Conservation (phyloP, 371 early-diverging fungal species). For the Haplosporangium sp. region DNA sequence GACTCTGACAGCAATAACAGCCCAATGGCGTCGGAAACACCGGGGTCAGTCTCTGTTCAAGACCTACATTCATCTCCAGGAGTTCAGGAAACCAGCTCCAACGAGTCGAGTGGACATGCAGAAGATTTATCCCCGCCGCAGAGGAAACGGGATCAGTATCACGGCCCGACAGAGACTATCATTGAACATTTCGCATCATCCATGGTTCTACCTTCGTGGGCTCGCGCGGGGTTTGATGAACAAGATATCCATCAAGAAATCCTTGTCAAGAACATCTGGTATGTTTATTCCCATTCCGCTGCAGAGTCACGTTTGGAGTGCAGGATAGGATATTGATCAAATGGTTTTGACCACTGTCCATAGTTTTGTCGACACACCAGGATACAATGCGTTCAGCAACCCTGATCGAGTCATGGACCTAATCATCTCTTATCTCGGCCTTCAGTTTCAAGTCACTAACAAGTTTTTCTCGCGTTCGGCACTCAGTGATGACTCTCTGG, state of each 20-base stretch:
- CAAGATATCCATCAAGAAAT: conserved; percentile 41
- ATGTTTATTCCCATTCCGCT: background rate
- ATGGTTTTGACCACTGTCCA: background rate
- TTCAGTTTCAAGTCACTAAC: conserved; percentile 39
- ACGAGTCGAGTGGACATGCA: conserved; percentile 2
- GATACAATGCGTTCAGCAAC: conserved; percentile 29
- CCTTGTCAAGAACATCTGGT: conserved; percentile 49
- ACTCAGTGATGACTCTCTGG: conserved; percentile 34
- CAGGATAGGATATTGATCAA: no score
- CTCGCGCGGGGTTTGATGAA: conserved; percentile 36
- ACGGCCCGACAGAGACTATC: conserved; percentile 12
- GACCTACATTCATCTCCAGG: background rate
- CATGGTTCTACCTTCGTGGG: conserved; percentile 44
- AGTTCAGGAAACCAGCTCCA: conserved; percentile 5
- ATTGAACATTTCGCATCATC: conserved; percentile 37
- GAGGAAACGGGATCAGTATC: conserved; percentile 8
- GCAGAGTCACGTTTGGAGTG: background rate
- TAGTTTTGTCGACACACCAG: conserved; percentile 45
- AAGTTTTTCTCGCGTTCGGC: conserved; percentile 37
- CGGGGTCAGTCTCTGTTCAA: no score
- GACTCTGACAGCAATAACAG: background rate
- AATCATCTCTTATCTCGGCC: conserved; percentile 29
- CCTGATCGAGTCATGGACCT: conserved; percentile 33
- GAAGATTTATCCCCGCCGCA: background rate
- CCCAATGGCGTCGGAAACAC: background rate